Evolutionary conservation across 2,329 filamentous ascomycete genomes (phyloP).

Genomic region (Fusarium zealandicum): DNA sequence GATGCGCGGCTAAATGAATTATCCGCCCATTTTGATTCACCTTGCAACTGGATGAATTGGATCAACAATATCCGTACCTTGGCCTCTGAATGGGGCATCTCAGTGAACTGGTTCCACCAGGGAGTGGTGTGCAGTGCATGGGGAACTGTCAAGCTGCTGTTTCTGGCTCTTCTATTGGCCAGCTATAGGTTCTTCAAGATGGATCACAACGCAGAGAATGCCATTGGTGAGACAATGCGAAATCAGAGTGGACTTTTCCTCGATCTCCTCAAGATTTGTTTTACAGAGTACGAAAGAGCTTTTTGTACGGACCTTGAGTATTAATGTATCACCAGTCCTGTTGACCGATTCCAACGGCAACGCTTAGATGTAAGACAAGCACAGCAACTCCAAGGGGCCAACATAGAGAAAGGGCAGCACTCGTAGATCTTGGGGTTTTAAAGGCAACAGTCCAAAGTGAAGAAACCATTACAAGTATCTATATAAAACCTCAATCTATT

Average conservation of each 20-base stretch:
- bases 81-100: not conserved
- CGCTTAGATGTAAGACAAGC: no score
- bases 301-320: no score
- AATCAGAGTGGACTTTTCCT: not conserved
- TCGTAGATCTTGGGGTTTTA: no score
- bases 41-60: no score
- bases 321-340: no score
- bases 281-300: no score
- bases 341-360: no score
- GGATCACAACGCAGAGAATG: conserved; percentile 7
- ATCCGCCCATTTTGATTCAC: not conserved
- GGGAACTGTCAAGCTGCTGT: conserved; percentile 27
- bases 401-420: no score
- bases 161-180: conserved; percentile 24
- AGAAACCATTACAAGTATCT: no score
- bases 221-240: conserved; percentile 25
- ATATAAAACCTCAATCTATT: not conserved
- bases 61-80: no score
- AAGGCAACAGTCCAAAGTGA: no score
- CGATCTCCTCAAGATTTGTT: not conserved
- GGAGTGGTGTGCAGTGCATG: conserved; percentile 6
- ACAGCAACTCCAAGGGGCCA: no score
- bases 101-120: conserved; percentile 22
- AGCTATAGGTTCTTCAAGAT: not conserved
- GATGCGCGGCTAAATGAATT: not conserved